Conservation (phyloP, 2,329 filamentous ascomycete genomes). For the Paraconiothyrium brasiliense region DNA sequence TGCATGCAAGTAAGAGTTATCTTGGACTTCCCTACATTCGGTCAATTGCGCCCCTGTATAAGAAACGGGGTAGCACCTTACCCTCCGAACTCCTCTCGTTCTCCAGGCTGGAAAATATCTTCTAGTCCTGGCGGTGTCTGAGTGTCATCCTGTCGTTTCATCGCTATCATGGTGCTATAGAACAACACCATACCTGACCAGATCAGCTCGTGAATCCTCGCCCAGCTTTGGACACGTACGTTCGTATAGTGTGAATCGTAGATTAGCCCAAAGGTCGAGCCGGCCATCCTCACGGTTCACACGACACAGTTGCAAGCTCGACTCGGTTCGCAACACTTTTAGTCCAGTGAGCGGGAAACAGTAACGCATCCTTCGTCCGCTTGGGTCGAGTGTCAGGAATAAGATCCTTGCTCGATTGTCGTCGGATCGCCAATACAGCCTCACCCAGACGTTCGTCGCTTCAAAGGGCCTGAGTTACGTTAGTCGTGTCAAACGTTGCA, state of each 20-base stretch:
- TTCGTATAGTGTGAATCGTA: conserved; percentile 66
- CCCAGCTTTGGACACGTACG: conserved; percentile 46
- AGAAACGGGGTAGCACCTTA: conserved; percentile 35
- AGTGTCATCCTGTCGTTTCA: conserved; percentile 65
- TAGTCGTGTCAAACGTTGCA: conserved; percentile 3
- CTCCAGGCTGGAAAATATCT: conserved; percentile 59
- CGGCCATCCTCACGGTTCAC: conserved; percentile 51
- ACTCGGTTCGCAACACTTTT: conserved; percentile 52
- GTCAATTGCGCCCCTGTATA: conserved; percentile 21
- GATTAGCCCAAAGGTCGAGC: conserved; percentile 61
- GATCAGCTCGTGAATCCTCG: conserved; percentile 20
- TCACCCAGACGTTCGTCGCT: conserved; percentile 56
- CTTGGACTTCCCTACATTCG: conserved; percentile 58
- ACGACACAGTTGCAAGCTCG: conserved; percentile 53
- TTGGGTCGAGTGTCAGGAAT: conserved; percentile 57
- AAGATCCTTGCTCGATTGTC: conserved; percentile 65
- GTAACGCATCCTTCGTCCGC: conserved; percentile 53
- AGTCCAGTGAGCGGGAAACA: conserved; percentile 62
- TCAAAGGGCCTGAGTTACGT: conserved; percentile 56
- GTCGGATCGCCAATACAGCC: conserved; percentile 61
- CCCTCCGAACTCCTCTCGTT: conserved; percentile 60
- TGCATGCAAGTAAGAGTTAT: conserved; percentile 62
- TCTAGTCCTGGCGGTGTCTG: conserved; percentile 53
- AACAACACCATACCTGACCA: conserved; percentile 64
- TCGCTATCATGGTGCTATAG: conserved; percentile 64